Evolutionary conservation across 345 rosid species (phyloP).

Genomic region (Melaleuca quinquenervia): DNA sequence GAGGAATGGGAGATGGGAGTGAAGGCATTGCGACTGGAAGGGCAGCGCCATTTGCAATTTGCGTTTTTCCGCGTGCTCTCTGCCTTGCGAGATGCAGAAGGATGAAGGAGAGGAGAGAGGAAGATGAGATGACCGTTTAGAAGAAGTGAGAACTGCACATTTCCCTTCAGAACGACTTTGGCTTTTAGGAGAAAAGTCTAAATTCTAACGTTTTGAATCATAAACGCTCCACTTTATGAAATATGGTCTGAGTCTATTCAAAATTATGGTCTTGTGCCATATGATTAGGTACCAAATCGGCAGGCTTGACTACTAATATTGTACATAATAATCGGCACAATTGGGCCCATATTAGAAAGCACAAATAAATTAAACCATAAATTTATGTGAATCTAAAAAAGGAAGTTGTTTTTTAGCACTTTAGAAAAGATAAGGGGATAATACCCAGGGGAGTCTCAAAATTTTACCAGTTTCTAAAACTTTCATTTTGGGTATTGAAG

Average conservation of each 20-base stretch:
- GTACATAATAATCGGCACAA: background rate
- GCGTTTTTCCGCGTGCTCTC: background rate
- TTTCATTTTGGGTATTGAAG: background rate
- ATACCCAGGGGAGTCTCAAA: background rate
- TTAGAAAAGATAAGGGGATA: background rate
- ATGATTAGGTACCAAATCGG: no score
- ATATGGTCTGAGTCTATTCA: background rate
- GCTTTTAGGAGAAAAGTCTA: background rate
- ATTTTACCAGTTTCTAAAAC: background rate
- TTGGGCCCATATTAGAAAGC: background rate
- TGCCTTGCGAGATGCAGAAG: background rate
- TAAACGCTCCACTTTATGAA: background rate
- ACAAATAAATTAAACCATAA: rapidly evolving
- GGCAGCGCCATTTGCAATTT: slow-evolving; percentile 6
- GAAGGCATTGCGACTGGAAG: background rate
- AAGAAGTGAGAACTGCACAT: background rate
- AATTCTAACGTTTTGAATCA: background rate
- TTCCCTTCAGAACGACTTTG: background rate
- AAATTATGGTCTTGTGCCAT: background rate
- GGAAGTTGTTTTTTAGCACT: rapidly evolving
- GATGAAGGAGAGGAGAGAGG: background rate
- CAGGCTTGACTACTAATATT: background rate
- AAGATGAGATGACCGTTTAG: slow-evolving; percentile 1
- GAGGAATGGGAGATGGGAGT: background rate
- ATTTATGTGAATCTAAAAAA: background rate